These are phyloP conservation scores for Malus sylvestris DNA, from an alignment of 306 rosid species.

Conservation along the genomic window DNA sequence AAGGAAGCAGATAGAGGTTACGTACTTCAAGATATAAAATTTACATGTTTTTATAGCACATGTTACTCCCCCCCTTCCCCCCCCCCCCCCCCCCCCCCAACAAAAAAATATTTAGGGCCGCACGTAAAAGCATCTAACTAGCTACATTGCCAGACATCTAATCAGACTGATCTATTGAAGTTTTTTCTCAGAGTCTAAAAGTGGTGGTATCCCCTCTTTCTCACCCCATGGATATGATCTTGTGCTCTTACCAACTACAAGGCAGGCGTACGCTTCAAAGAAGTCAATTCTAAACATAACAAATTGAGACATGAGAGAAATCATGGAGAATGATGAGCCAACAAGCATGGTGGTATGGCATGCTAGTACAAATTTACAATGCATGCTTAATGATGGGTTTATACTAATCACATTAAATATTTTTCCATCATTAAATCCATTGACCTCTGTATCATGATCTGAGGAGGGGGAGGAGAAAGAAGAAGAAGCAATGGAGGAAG, in stretches of 20 bases:
- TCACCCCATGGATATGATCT: too few relatives aligned
- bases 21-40: too few relatives aligned
- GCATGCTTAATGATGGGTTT: not conserved
- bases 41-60: too few relatives aligned
- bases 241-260: not conserved
- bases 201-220: too few relatives aligned
- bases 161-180: too few relatives aligned
- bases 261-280: not conserved
- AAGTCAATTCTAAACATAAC: not conserved
- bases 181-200: too few relatives aligned
- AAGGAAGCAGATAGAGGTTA: too few relatives aligned
- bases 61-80: too few relatives aligned
- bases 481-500: conserved; percentile 32
- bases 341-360: not conserved
- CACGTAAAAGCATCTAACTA: too few relatives aligned
- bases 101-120: not conserved
- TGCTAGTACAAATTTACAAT: not conserved
- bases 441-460: conserved; percentile 61
- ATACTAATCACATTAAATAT: not conserved
- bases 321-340: not conserved
- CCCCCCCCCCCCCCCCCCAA: too few relatives aligned
- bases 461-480: conserved; percentile 30
- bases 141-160: too few relatives aligned
- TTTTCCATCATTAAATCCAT: not conserved
- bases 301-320: not conserved